Evolutionary conservation across 805 yeast genomes (phyloP), one percentile per base, ranked within the genome.

Genomic region (Metschnikowia aberdeeniae): DNA sequence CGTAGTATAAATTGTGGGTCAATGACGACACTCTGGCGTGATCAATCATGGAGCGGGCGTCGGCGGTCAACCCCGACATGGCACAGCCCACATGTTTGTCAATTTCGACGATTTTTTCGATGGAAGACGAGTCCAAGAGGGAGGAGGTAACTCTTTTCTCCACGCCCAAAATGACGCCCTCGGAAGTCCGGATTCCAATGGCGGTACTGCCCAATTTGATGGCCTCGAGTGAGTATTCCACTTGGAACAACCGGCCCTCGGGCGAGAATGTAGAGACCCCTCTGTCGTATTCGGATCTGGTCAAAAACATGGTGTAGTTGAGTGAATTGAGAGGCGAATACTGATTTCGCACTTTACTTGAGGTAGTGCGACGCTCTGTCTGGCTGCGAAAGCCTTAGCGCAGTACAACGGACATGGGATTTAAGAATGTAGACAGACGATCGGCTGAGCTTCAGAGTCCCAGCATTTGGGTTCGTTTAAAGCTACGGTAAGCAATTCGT

Each of bases 261-360:
- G 99, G 99, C 1, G 98, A 90, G 67, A 95, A 93, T 7, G 99
- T 95, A 61, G 95, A 86, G 40, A 93, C 99, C 52, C 99, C 99
- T 67, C 99, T 86, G 65, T 93, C 99, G 67, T 93, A 93, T 75
- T 93, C 99, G 71, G 96, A 86, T 83, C 99, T 86, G n/a, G 99
- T 93, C 56, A 93, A 78, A 70, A 93, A 93, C 99, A 93, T 93
- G 43, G 45, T 24, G 43, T 17, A 27, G 30, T 13, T 27, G 43
- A 22, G 22, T 20, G 39, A 28, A 33, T 13, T 43, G 37, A 17
- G 41, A 37, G 37, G 39, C 43, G 46, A 31, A 22, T 10, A 26
- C 13, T 22, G 43, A 14, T 39, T 33, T 34, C 34, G 46, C 27
- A 26, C 35, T 10, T 22, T 22, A 22, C 24, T 22, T 22, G 26